Conservation (phyloP, 257 asterid genomes). For the Leptodermis oblonga region DNA sequence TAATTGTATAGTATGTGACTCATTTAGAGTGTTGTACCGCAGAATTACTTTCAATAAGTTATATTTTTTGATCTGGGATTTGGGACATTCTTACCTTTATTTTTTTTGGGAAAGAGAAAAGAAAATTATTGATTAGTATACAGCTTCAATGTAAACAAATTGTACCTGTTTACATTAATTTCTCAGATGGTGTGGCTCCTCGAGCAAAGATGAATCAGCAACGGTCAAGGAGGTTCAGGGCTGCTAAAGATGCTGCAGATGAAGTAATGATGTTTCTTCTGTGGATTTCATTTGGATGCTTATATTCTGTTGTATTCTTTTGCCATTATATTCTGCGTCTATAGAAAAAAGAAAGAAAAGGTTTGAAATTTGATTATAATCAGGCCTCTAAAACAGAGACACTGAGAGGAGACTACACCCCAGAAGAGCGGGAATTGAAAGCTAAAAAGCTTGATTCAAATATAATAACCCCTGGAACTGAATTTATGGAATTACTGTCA, state of each 20-base stretch:
- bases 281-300: background rate
- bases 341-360: background rate
- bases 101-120: too few species aligned
- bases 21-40: too few species aligned
- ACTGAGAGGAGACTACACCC: background rate
- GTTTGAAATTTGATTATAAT: constrained; percentile 15
- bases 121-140: background rate
- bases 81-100: too few species aligned
- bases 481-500: constrained; percentile 56
- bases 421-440: constrained; percentile 14
- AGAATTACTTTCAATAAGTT: too few species aligned
- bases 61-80: too few species aligned
- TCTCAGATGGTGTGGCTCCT: constrained; percentile 63
- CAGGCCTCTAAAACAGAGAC: constrained; percentile 36
- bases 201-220: constrained; percentile 72
- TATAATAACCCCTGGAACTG: constrained; percentile 73
- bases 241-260: constrained; percentile 45
- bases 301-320: background rate
- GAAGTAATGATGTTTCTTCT: constrained; percentile 31
- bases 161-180: constrained; percentile 3
- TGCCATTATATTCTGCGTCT: background rate
- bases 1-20: too few species aligned
- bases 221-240: constrained; percentile 55
- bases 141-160: background rate
- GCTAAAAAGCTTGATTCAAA: constrained; percentile 49